Base-by-base conservation (phyloP, 768 basidiomycete genomes). In the Cantharellus anzutake region DNA sequence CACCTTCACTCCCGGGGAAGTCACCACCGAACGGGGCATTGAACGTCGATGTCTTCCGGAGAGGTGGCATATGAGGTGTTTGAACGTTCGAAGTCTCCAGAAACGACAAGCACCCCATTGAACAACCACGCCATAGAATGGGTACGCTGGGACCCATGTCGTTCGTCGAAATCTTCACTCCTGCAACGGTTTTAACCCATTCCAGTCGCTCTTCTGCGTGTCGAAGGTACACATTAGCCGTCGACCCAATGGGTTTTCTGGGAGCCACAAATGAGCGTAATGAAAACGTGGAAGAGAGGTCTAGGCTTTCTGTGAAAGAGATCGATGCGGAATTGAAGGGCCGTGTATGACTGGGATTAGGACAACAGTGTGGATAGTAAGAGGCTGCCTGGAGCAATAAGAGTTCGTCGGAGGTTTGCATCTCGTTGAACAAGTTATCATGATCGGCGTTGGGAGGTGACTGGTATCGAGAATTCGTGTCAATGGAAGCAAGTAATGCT, bases 121-220 rank as follows among this genome's bases (percentile, higher is more conserved):
- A 66, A 68, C 85, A 88, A 0, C 85, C 84, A 38, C 82, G 71
- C 84, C 85, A 87, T 57, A 73, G 68, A 39, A 86, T 62, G 29
- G 83, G 81, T 3, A 82, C 80, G 51, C 42, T 35, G 20, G 20
- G 20, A 11, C 60, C 60, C 52, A 61, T 34, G n/a, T 55, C 52
- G 14, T 60, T 16, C 4, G 74, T 79, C 20, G 79, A 78, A 0
- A 82, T 70, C n/a, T 70, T 67, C 34, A 74, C 71, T 3, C 78
- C 77, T 0, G 77, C 80, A 37, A 84, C 70, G 7, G 60, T 69
- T 4, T 66, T 70, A 65, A 81, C 81, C 85, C 85, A 87, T 2
- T 80, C 78, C 61, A 73, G 77, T 60, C 82, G 71, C 68, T 82
- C 78, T 65, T 83, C 83, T 2, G 75, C 76, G 52, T 76, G 80